phyloP scores from a whole-genome alignment of 2,329 filamentous ascomycete genomes.

The Sclerotinia sclerotiorum region DNA sequence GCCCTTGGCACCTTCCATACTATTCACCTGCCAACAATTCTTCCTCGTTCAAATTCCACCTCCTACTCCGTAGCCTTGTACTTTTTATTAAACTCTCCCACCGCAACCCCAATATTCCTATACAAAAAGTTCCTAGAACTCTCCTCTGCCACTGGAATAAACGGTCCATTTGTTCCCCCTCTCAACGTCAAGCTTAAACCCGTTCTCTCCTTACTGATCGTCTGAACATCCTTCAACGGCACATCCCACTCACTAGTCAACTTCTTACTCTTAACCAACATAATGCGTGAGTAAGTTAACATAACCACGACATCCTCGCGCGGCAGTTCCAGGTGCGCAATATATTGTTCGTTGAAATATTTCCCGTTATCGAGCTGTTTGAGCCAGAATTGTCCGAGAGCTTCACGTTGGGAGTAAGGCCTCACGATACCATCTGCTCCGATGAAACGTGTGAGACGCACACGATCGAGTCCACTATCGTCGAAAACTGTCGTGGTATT shows the following conservation, averaged over 20 bases:
- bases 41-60: constrained; percentile 34
- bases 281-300: constrained; percentile 82
- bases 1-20: constrained; percentile 23
- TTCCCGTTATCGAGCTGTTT: constrained; percentile 97
- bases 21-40: no score
- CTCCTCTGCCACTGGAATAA: constrained; percentile 91
- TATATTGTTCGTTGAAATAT: constrained; percentile 97
- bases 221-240: constrained; percentile 91
- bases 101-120: constrained; percentile 63
- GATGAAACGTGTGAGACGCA: constrained; percentile 90
- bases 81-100: constrained; percentile 65
- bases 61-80: constrained; percentile 43
- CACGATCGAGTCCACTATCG: constrained; percentile 87
- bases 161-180: constrained; percentile 89
- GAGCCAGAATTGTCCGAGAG: constrained; percentile 96
- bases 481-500: constrained; percentile 99
- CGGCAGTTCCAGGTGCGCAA: constrained; percentile 90
- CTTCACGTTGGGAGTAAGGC: constrained; percentile 91
- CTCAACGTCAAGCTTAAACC: constrained; percentile 86
- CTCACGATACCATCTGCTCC: constrained; percentile 90
- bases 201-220: constrained; percentile 93
- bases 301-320: constrained; percentile 86
- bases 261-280: constrained; percentile 84
- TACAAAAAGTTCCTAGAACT: constrained; percentile 65
- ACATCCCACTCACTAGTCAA: constrained; percentile 95